Evolutionary conservation across 768 basidiomycete species (phyloP), one percentile per base, ranked within the genome.

Genomic region (Podaxis pistillaris): DNA sequence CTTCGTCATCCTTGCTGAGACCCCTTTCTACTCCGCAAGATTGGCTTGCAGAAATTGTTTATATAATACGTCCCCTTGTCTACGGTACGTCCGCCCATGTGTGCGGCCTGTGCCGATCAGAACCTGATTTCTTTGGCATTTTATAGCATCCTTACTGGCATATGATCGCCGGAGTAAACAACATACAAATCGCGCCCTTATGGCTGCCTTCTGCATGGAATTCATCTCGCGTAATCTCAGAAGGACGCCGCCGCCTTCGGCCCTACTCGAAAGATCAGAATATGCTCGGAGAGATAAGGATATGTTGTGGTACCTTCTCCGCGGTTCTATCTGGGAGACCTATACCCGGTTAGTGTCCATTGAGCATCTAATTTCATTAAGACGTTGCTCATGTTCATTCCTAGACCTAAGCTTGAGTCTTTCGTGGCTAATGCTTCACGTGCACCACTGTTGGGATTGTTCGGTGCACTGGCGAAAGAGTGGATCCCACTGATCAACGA

Each of bases 401-500:
- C 64, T n/a, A 93, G 93, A 65, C 90, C 91, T 26, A 93, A 91
- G 73, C 68, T 94, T 58, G 86, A 88, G 70, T 79, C 79, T 1
- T 75, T 93, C 65, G 86, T 84, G 36, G 75, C 84, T 64, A 77
- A 72, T 47, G 81, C 85, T 19, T 78, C 84, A 2, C 77, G 77
- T 60, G 80, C 79, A 50, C 91, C 91, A 15, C 56, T 93, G 28
- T 69, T 94, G 28, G 84, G 87, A n/a, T 71, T 93, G 53, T 73
- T 92, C 44, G 80, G 90, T 66, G 83, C 86, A 26, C 75, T 94
- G 62, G 71, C 92, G 62, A 87, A 85, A 65, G 92, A 93, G 69
- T 94, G 93, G 93, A 86, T 94, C 65, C 93, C 92, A 19, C 76
- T 94, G 71, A 91, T 94, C 64, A 86, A 94, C 71, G 90, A 91